phyloP scores from a whole-genome alignment of 75 land plant species.

The Adiantum capillusveneris region DNA sequence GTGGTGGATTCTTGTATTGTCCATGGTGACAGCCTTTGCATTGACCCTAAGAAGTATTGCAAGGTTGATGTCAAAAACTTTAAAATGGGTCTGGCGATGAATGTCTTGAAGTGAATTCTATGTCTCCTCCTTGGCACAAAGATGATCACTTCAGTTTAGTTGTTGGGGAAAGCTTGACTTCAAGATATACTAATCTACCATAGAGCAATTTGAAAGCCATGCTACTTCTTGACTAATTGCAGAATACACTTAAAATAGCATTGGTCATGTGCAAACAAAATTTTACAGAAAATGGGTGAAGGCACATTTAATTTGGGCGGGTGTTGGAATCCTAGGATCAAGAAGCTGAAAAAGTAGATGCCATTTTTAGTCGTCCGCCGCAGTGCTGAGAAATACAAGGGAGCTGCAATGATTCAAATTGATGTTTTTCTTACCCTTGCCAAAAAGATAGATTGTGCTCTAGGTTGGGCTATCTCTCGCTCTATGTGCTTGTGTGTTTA shows the following conservation, averaged over 20 bases:
- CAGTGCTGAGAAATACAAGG: constrained; percentile 64
- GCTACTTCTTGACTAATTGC: background rate
- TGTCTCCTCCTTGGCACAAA: too few relatives aligned
- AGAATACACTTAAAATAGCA: constrained; percentile 1
- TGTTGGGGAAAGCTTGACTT: constrained; percentile 82
- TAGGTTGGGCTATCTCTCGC: constrained; percentile 25
- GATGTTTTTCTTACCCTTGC: constrained; percentile 56
- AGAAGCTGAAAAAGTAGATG: constrained; percentile 65
- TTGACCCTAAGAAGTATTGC: too few relatives aligned
- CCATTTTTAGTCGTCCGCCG: constrained; percentile 73
- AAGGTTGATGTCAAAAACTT: too few relatives aligned
- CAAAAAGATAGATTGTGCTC: constrained; percentile 53
- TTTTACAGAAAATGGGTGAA: constrained; percentile 90
- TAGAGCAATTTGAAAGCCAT: constrained; percentile 1
- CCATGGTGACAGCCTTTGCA: too few relatives aligned
- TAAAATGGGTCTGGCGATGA: too few relatives aligned
- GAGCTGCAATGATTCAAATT: constrained; percentile 84
- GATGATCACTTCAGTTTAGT: constrained; percentile 91
- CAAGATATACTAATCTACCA: constrained; percentile 65
- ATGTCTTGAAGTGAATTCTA: too few relatives aligned
- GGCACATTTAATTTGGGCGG: constrained; percentile 97
- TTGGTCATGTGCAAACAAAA: constrained; percentile 51
- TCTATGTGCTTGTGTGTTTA: too few relatives aligned
- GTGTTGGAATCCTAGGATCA: constrained; percentile 91
- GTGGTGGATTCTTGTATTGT: too few relatives aligned